Evolutionary conservation across 1,284 basidiomycete genomes (phyloP), one percentile per base, ranked within the genome.

Genomic region (Sanghuangporus weigelae): DNA sequence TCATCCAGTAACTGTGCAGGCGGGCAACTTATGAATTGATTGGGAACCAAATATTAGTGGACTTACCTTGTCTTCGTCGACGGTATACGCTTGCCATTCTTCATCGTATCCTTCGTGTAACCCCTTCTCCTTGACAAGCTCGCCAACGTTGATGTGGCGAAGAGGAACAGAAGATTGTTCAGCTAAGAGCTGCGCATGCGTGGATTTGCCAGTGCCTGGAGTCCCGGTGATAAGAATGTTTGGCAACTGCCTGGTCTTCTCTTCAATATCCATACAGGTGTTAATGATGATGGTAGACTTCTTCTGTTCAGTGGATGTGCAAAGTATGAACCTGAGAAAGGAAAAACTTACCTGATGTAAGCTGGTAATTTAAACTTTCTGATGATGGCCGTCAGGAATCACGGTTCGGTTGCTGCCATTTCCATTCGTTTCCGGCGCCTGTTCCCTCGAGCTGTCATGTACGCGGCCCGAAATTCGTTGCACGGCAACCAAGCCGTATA

Each of bases 141-240:
- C 89, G 40, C 95, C 91, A 48, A 99, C 85, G 71, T 98, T 96
- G 73, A 99, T 84, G 73, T 97, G 91, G 69, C 78, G 79, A 62
- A 96, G 75, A 0, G 87, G 86, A 2, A 89, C 71, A 1, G 84
- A 81, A 0, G 86, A 86, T 67, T 89, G 83, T 53, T 85, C 80
- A 38, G 80, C 84, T 40, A 98, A 83, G 26, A 95, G 79, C 66
- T 91, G 83, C 3, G 93, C 92, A 75, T 95, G 93, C 0, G 95
- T 96, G 1, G 96, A 92, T 75, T 99, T 99, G 66, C 87, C 87
- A 44, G 88, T 89, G 16, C 92, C 92, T 12, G 92, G 90, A 35
- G 91, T 94, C 66, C 96, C 96, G 51, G 96, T 98, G 70, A 99
- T 86, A 67, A 98, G 79, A 71, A 98, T 94, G 67, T 95, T 89